Base-by-base conservation (phyloP, 345 rosid genomes). In the Eutrema heterophyllum region DNA sequence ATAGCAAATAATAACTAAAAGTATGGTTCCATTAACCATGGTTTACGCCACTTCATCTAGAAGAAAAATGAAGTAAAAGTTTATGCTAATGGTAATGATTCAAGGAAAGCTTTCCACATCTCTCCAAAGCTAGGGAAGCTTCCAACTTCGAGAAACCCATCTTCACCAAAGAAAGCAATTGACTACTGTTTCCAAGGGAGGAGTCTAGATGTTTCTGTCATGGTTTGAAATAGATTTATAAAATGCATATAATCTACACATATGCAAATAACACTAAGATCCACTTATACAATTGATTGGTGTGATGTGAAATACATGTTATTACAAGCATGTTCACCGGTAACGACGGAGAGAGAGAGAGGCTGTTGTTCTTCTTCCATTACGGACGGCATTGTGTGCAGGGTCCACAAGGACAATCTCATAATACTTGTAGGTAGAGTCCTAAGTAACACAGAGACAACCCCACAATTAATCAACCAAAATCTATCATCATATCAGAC, bases 121-220 rank as follows among this genome's bases (percentile, higher is more conserved):
- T 89, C 83, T 88, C 85, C 75, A 89, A 43, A 68, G 97, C 97
- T 70, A 84, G 67, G 72, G 86, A 73, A 61, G 85, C 97, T 72
- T 91, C 97, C 5, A 75, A 79, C 61, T 40, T 59, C 3, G 85
- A 49, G 79, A 87, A 94, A 13, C 96, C 98, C 98, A 94, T 89
- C 50, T 63, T 81, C 14, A 60, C 78, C 71, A 91, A 81, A 64
- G 70, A 79, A 45, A 58, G 27, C 51, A 91, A 72, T 33, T 9
- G 43, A 30, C 74, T 82, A 32, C 58, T 36, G 35, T 80, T 81
- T 67, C 74, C 80, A 16, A 72, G 86, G 45, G 85, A 76, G 16
- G 69, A 76, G 27, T 68, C 60, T 75, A 53, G 43, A 44, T 35
- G 59, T 6, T 54, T 83, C 78, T 15, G 53, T 57, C 39, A 73